Evolutionary conservation across 1,284 basidiomycete genomes (phyloP), one percentile per base, ranked within the genome.

Genomic region (Rugosomyces carneus): DNA sequence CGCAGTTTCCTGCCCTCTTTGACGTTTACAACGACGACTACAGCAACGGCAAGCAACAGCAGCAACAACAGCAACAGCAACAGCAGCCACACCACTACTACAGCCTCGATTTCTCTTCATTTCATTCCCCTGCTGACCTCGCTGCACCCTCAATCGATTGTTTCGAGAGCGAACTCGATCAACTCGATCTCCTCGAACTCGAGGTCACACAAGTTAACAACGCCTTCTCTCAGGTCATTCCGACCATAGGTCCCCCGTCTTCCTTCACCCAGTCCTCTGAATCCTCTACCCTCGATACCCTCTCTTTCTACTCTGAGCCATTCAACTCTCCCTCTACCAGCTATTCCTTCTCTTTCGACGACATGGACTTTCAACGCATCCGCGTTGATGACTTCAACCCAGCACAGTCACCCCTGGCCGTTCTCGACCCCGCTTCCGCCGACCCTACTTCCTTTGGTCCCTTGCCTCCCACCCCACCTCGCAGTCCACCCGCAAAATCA

Each of bases 151-250:
- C 83, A 61, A 82, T 84, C 51, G 85, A 89, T 72, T 73, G 80
- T 52, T 89, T 89, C 68, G 87, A 89, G 59, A 75, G 78, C 43
- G 87, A 89, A 65, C 75, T 89, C 59, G 86, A 89, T 67, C 71
- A 89, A 65, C 76, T 89, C 60, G 87, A 89, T 67, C 71, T 71
- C 29, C 76, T 73, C 63, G 76, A 83, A 59, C 70, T 87, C 46
- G 78, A 80, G 59, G 71, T 81, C 53, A 84, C 65, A 69, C 73
- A 55, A 41, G 53, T 55, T 29, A 73, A 75, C 63, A 76, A 78
- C 67, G 71, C 79, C 53, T 83, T 78, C 67, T 70, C 71, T 56
- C 75, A 81, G 53, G 73, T 79, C 59, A 79, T 56, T 50, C 78
- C 74, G 60, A 76, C 73, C 63, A 75, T 76, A 65, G 82, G 82